Conservation (phyloP, 345 rosid genomes). For the Mangifera indica region DNA sequence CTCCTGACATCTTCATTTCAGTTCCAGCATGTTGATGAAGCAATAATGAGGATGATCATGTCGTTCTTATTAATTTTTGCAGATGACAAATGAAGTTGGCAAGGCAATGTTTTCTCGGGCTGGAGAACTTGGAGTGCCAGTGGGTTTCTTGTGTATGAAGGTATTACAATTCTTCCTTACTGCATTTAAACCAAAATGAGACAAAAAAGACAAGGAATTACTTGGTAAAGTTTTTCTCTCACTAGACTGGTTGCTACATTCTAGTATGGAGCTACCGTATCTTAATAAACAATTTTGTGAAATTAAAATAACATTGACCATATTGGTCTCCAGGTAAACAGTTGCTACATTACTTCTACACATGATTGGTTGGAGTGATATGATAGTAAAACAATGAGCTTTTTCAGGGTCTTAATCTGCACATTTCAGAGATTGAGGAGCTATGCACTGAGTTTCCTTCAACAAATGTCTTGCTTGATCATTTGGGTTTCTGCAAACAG, state of each 20-base stretch:
- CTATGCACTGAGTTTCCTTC: conserved; percentile 78
- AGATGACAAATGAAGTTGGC: conserved; percentile 92
- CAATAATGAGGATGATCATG: neutral
- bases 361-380: neutral
- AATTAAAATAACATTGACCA: neutral
- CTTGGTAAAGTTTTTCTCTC: neutral
- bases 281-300: neutral
- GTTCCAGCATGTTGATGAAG: neutral
- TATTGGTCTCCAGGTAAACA: neutral
- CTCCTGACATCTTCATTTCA: neutral
- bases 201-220: neutral
- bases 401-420: conserved; percentile 77
- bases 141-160: conserved; percentile 97
- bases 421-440: conserved; percentile 73
- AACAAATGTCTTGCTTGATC: conserved; percentile 73
- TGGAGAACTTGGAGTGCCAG: conserved; percentile 87
- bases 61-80: conserved; percentile 13
- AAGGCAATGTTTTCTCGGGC: conserved; percentile 85
- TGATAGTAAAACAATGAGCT: conserved; percentile 5
- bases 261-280: too few species aligned
- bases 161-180: conserved; percentile 30
- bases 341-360: neutral
- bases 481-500: conserved; percentile 87
- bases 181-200: conserved; percentile 2
- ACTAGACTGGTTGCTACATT: neutral